A percentile compares a stretch with the other conserved stretches of the same genome.
Conservation (phyloP, 345 rosid species). For the Dovyalis caffra region DNA sequence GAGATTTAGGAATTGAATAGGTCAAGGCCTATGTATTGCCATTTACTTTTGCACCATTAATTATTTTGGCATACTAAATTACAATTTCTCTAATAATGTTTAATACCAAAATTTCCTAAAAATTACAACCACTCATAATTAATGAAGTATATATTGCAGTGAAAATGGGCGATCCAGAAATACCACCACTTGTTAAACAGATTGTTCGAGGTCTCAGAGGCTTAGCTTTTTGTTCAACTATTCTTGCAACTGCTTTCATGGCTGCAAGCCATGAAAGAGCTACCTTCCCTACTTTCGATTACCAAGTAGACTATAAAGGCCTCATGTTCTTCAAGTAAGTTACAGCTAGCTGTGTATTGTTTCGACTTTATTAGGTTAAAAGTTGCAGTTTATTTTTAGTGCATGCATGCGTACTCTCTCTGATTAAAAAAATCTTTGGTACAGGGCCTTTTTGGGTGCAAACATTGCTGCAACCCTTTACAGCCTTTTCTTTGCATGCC, state of each 20-base stretch:
- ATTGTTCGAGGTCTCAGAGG: background rate
- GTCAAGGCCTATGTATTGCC: too few species aligned
- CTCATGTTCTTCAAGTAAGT: conserved; percentile 6
- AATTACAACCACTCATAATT: too few species aligned
- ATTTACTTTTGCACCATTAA: too few species aligned
- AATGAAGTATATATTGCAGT: too few species aligned
- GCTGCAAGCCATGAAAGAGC: background rate
- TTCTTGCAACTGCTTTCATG: conserved; percentile 6
- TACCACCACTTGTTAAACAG: background rate
- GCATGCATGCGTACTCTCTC: background rate
- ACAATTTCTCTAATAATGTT: too few species aligned
- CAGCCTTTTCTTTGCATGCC: background rate
- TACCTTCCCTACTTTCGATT: background rate
- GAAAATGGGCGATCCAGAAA: background rate
- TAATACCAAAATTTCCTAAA: too few species aligned
- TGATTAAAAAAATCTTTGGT: background rate
- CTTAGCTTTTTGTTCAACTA: background rate
- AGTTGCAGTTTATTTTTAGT: background rate
- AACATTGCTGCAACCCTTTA: background rate
- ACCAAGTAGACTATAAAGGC: background rate
- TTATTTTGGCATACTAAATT: too few species aligned
- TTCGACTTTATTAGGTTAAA: too few species aligned
- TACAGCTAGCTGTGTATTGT: too few species aligned
- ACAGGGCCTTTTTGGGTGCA: background rate
- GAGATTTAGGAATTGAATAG: too few species aligned